Conservation (phyloP, 225 moss, liverwort and hornwort genomes). For the Polytrichum formosum region DNA sequence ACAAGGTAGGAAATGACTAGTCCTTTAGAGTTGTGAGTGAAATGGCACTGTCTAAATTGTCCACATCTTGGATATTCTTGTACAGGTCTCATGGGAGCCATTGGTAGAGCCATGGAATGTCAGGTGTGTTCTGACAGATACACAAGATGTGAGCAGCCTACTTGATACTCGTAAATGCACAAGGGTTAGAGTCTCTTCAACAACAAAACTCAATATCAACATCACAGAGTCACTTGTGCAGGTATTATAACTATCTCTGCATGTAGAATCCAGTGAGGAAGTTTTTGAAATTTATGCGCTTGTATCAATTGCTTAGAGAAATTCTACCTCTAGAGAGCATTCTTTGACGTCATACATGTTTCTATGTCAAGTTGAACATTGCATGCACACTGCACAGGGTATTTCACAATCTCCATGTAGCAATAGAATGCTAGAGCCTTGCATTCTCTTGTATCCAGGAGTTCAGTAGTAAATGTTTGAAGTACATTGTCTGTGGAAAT, state of each 20-base stretch:
- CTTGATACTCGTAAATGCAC: conserved; percentile 47
- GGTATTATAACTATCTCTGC: conserved; percentile 29
- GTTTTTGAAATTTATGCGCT: too few species aligned
- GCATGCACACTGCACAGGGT: too few species aligned
- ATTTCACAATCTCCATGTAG: too few species aligned
- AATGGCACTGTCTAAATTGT: not conserved
- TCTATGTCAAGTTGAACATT: too few species aligned
- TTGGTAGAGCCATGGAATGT: conserved; percentile 85
- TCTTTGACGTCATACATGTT: too few species aligned
- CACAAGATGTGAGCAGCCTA: conserved; percentile 40
- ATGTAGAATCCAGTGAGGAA: not conserved
- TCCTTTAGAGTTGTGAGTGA: not conserved
- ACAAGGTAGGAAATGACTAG: too few species aligned
- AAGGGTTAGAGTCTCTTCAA: conserved; percentile 63
- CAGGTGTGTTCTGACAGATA: conserved; percentile 39
- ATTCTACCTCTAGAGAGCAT: too few species aligned
- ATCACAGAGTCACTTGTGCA: conserved; percentile 87
- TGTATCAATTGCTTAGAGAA: too few species aligned
- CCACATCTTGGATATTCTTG: not conserved
- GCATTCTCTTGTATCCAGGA: too few species aligned
- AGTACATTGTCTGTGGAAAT: too few species aligned
- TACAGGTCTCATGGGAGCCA: conserved; percentile 95
- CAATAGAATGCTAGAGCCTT: too few species aligned
- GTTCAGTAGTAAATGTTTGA: too few species aligned
- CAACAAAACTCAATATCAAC: conserved; percentile 72